Evolutionary conservation across 257 asterid genomes (phyloP), one percentile per base, ranked within the genome.

Genomic region (Salvia miltiorrhiza): DNA sequence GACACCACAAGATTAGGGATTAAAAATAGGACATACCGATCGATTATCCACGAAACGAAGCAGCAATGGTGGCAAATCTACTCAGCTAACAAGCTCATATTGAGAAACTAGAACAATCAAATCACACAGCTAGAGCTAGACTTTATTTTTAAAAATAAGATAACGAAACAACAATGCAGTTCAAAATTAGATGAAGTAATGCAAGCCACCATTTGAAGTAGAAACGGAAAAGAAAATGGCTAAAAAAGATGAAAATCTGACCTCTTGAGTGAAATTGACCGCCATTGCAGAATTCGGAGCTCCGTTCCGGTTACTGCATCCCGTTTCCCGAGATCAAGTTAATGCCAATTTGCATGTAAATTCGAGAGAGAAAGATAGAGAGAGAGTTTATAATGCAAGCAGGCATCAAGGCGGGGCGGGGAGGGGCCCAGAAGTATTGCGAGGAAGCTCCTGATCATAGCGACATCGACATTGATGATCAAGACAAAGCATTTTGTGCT

Each of bases 401-500:
- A 28, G 14, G 24, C 43, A 33, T 48, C 54, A 13, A 37, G 9
- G n/a, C n/a, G 54, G 11, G 37, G 65, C 1, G 23, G 26, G 57
- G 26, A 26, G 39, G 64, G 41, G 44, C 10, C 65, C 39, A 33
- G 41, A n/a, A 65, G 72, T 40, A 43, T n/a, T 50, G 66, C 70
- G 76, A 55, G 78, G 68, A 59, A 71, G 76, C 67, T 71, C 70
- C 73, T 67, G 77, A 74, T 53, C 69, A 69, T 58, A 62, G 19
- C n/a, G n/a, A n/a, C n/a, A n/a, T n/a, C 57, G 65, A 19, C 76
- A 69, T 65, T 50, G 32, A 65, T 39, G 28, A 58, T 58, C 61
- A 67, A 75, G 71, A 72, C 84, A 76, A 76, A 62, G 76, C 73
- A n/a, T n/a, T n/a, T n/a, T 67, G 69, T 71, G 73, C 68, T 65